Conservation (phyloP, 2,329 filamentous ascomycete genomes). For the Biscogniauxia sp. region DNA sequence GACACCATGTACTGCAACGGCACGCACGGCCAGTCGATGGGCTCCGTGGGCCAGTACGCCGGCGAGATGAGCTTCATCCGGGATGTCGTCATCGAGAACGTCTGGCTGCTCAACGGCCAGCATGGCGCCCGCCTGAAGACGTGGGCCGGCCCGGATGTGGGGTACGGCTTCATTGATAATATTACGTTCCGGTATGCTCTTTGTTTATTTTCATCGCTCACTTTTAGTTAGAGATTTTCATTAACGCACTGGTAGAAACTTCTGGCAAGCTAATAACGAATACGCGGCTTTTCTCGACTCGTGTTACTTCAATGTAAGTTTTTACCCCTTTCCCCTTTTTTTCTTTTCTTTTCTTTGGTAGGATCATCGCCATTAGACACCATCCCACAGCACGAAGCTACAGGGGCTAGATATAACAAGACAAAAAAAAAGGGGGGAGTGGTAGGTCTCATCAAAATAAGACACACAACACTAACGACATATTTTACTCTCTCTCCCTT, state of each 20-base stretch:
- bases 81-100: constrained; percentile 57
- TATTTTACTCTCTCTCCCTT: no score
- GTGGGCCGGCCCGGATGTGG: constrained; percentile 57
- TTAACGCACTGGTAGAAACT: constrained; percentile 41
- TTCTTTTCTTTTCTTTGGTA: background rate
- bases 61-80: constrained; percentile 55
- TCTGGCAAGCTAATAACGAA: constrained; percentile 58
- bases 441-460: no score
- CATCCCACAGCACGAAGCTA: no score
- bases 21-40: constrained; percentile 56
- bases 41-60: constrained; percentile 56
- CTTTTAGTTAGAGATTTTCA: background rate
- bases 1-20: constrained; percentile 61
- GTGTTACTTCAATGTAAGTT: constrained; percentile 59
- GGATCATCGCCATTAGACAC: no score
- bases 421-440: no score
- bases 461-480: constrained; percentile 2
- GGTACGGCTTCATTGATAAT: constrained; percentile 61
- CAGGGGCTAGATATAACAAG: no score
- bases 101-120: constrained; percentile 51
- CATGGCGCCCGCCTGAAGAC: constrained; percentile 59
- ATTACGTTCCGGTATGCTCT: constrained; percentile 51
- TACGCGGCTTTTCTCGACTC: constrained; percentile 57
- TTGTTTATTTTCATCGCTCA: background rate
- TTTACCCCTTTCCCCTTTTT: background rate